Evolutionary conservation across 2,329 filamentous ascomycete genomes (phyloP).

Genomic region (Botrytis byssoidea): DNA sequence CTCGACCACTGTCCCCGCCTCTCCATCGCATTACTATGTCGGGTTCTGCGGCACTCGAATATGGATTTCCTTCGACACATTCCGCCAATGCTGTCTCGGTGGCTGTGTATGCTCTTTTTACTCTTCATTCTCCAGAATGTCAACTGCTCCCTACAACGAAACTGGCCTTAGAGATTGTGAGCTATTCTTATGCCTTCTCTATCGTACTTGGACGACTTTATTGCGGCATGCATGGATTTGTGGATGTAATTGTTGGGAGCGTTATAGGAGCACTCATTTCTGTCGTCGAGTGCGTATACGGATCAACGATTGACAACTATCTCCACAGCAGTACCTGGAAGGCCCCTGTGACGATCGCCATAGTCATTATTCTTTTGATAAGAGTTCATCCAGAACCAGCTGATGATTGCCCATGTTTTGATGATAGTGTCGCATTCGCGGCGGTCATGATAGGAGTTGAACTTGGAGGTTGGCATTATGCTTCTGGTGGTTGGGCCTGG

Average conservation of each 20-base stretch:
- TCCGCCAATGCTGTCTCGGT: slow-evolving; percentile 97
- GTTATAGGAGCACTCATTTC: slow-evolving; percentile 67
- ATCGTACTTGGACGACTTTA: slow-evolving; percentile 91
- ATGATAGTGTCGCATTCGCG: slow-evolving; percentile 91
- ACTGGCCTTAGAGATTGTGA: slow-evolving; percentile 62
- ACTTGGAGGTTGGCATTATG: slow-evolving; percentile 78
- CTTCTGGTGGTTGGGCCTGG: slow-evolving; percentile 45
- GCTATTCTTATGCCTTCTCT: slow-evolving; percentile 83
- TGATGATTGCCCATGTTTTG: slow-evolving; percentile 95
- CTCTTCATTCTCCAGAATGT: slow-evolving; percentile 65
- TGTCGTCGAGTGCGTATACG: slow-evolving; percentile 59
- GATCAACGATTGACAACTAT: slow-evolving; percentile 65
- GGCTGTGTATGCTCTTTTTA: slow-evolving; percentile 76
- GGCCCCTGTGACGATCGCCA: slow-evolving; percentile 61
- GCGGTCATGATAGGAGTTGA: slow-evolving; percentile 86
- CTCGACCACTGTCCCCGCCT: slow-evolving; percentile 86
- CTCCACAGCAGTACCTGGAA: slow-evolving; percentile 63
- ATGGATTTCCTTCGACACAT: slow-evolving; percentile 95
- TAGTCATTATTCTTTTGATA: slow-evolving; percentile 72
- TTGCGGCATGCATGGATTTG: slow-evolving; percentile 97
- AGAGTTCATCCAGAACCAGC: slow-evolving; percentile 93
- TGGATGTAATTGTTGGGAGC: slow-evolving; percentile 83
- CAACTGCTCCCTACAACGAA: slow-evolving; percentile 58
- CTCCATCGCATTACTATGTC: slow-evolving; percentile 97
- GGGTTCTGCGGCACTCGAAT: slow-evolving; percentile 89